Evolutionary conservation across 768 basidiomycete genomes (phyloP).

Genomic region (Ramaria sp.): DNA sequence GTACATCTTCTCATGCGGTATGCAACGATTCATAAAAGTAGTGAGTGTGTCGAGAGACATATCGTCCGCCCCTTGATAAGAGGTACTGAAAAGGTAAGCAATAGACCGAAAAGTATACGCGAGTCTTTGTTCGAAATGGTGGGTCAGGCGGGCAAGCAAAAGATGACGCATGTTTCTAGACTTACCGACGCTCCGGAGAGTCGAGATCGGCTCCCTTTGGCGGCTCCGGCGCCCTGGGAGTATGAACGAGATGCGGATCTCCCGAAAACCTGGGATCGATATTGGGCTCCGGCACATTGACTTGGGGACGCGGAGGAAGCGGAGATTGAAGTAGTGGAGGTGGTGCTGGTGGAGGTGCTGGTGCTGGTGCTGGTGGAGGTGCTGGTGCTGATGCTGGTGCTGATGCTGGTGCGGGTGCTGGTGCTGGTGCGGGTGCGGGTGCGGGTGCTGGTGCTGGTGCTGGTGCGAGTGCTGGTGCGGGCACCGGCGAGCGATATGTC

Average conservation of each 20-base stretch:
- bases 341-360: neutral
- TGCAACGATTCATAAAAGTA: conserved; percentile 4
- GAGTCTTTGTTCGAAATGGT: neutral
- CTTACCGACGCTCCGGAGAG: conserved; percentile 5
- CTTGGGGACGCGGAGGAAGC: neutral
- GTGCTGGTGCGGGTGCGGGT: too few species aligned
- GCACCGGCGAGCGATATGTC: neutral
- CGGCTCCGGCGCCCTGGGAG: neutral
- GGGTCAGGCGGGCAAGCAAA: neutral
- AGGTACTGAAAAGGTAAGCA: conserved; percentile 7
- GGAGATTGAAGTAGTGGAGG: neutral
- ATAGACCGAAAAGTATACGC: neutral
- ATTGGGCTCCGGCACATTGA: neutral
- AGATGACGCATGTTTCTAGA: neutral
- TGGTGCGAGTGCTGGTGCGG: neutral
- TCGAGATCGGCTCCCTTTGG: neutral
- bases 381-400: neutral
- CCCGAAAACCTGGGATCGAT: neutral
- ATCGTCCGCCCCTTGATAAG: conserved; percentile 1
- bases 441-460: neutral
- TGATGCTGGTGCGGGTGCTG: neutral
- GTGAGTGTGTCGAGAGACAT: conserved; percentile 7
- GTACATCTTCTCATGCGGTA: neutral
- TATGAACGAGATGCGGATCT: neutral
- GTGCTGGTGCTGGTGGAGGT: too few species aligned